phyloP scores from a whole-genome alignment of 1,284 basidiomycete genomes.

The Ceratobasidium theobromae region DNA sequence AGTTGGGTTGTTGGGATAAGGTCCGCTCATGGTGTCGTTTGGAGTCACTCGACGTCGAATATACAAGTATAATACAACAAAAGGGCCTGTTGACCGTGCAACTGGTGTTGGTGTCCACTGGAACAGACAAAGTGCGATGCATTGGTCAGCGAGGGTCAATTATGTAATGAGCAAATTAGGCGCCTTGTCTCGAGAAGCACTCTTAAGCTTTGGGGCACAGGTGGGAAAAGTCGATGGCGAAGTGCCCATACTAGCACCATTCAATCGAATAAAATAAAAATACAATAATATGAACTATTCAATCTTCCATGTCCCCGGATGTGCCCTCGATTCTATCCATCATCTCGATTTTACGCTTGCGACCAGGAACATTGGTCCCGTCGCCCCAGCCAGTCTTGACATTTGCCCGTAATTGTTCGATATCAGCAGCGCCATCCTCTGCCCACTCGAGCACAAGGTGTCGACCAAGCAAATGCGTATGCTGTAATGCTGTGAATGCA shows the following conservation, averaged over 20 bases:
- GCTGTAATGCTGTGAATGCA: conserved; percentile 79
- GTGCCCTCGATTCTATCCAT: conserved; percentile 20
- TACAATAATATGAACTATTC: not conserved
- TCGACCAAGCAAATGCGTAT: conserved; percentile 93
- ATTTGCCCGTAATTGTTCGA: conserved; percentile 76
- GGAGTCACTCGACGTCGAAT: no score
- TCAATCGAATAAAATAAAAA: not conserved
- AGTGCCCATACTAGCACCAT: no score
- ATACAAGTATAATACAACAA: no score
- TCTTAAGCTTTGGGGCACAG: no score
- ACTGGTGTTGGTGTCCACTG: not conserved
- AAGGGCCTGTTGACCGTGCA: no score
- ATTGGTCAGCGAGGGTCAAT: not conserved
- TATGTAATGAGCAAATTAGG: conserved; percentile 12
- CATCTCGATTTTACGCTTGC: conserved; percentile 66
- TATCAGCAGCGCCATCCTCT: conserved; percentile 60
- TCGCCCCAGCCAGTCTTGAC: conserved; percentile 72
- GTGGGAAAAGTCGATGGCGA: no score
- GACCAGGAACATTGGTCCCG: conserved; percentile 62
- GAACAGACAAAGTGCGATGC: no score
- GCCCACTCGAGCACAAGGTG: conserved; percentile 96
- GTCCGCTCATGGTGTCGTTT: no score
- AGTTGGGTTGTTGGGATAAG: not conserved
- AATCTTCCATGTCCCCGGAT: conserved; percentile 1
- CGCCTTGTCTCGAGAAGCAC: not conserved